Percentiles rank a stretch among this genome's conserved stretches.
Conservation (phyloP, 1,284 basidiomycete genomes). For the Peniophora sp. region DNA sequence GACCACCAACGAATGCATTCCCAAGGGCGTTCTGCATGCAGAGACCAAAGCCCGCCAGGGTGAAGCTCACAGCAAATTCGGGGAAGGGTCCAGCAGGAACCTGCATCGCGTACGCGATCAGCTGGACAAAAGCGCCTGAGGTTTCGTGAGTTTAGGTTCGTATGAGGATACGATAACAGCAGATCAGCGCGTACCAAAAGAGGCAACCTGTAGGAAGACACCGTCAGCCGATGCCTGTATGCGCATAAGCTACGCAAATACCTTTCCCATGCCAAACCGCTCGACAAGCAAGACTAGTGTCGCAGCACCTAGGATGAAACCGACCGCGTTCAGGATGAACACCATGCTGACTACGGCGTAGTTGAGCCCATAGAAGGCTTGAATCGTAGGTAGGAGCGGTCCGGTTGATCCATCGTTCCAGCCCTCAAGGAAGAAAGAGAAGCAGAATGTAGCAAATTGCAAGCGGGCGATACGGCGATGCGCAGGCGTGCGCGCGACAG, state of each 20-base stretch:
- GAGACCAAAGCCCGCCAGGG: constrained; percentile 55
- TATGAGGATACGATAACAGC: too few relatives aligned
- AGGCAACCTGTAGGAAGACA: constrained; percentile 23
- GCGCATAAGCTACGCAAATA: constrained; percentile 10
- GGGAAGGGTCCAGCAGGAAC: constrained; percentile 61
- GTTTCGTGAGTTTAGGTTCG: neutral
- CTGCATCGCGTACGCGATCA: constrained; percentile 36
- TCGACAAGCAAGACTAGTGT: constrained; percentile 48
- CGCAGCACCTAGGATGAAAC: constrained; percentile 44
- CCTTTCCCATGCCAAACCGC: constrained; percentile 53
- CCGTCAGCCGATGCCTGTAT: constrained; percentile 12
- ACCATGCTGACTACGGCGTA: constrained; percentile 41
- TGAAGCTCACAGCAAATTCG: constrained; percentile 51
- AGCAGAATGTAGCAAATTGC: constrained; percentile 27
- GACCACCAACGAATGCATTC: constrained; percentile 44
- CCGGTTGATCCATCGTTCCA: constrained; percentile 54
- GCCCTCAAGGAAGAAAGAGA: constrained; percentile 35
- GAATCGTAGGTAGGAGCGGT: constrained; percentile 48
- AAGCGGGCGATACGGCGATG: constrained; percentile 13
- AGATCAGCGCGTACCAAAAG: neutral
- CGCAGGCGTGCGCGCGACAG: constrained; percentile 10
- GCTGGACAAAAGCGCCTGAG: constrained; percentile 34
- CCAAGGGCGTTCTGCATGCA: constrained; percentile 44
- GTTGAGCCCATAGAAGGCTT: constrained; percentile 43
- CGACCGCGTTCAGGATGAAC: constrained; percentile 38